A percentile compares a stretch with the other conserved stretches of the same genome.
These are phyloP conservation scores for Solanum piurae DNA, from an alignment of 257 asterid species.

Conservation along the genomic window DNA sequence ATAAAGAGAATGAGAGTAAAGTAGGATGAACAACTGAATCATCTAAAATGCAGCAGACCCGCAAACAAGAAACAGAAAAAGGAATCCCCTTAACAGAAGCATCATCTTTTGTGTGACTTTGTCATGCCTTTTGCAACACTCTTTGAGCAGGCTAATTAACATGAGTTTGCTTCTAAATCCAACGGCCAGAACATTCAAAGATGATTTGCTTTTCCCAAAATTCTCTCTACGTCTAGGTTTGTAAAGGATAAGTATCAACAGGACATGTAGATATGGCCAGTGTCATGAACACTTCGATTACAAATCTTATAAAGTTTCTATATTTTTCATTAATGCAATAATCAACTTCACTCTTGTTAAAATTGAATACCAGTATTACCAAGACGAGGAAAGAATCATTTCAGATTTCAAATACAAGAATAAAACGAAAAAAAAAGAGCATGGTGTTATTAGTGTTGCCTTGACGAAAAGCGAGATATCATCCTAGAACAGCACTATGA, in stretches of 20 bases:
- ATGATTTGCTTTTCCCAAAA: neutral
- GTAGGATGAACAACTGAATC: neutral
- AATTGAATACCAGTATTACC: neutral
- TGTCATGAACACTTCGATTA: neutral
- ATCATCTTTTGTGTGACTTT: neutral
- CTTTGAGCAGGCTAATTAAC: neutral
- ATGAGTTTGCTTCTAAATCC: neutral
- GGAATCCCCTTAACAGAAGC: neutral
- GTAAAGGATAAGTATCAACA: neutral
- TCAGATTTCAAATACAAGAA: neutral
- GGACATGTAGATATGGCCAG: neutral
- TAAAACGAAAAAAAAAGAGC: neutral
- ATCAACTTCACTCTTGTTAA: neutral
- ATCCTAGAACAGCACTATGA: neutral
- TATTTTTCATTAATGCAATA: neutral
- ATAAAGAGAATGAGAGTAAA: neutral
- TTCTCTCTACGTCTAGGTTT: neutral
- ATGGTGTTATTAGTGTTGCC: neutral
- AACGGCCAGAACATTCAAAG: neutral
- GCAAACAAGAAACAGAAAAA: neutral
- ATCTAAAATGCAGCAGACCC: neutral
- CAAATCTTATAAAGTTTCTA: neutral
- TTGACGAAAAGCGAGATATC: neutral
- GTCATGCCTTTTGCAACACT: neutral
- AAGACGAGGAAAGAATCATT: neutral